A percentile compares a stretch with the other conserved stretches of the same genome.
Evolutionary conservation across 2,329 filamentous ascomycete genomes (phyloP).

Genomic region (Diplodia scrobiculata): DNA sequence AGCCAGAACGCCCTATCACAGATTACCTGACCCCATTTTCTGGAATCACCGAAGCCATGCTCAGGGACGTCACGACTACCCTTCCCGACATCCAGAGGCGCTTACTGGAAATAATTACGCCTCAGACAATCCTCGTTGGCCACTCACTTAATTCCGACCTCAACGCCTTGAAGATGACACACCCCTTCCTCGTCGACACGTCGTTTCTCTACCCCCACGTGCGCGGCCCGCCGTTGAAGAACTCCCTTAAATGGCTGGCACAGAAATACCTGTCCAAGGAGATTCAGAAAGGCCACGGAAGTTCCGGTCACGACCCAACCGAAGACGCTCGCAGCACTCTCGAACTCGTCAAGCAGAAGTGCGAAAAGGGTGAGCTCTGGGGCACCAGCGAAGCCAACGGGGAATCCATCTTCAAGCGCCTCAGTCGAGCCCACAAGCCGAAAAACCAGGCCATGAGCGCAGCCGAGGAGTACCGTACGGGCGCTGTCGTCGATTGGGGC

Average conservation of each 20-base stretch:
- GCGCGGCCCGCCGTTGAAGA: constrained; percentile 84
- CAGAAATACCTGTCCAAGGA: constrained; percentile 83
- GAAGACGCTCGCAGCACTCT: constrained; percentile 91
- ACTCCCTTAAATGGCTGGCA: constrained; percentile 83
- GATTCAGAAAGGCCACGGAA: constrained; percentile 77
- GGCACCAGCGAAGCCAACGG: constrained; percentile 75
- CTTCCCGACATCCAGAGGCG: constrained; percentile 78
- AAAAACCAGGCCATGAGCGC: constrained; percentile 41
- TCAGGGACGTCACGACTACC: constrained; percentile 79
- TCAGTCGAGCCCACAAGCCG: constrained; percentile 60
- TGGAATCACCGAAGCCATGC: constrained; percentile 84
- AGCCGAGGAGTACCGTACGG: constrained; percentile 60
- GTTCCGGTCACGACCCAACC: constrained; percentile 81
- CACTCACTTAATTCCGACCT: constrained; percentile 84
- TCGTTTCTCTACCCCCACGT: constrained; percentile 87
- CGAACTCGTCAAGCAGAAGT: constrained; percentile 92
- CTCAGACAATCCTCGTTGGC: constrained; percentile 72
- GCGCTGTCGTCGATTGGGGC: constrained; percentile 87
- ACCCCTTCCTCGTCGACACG: constrained; percentile 93
- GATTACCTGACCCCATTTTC: constrained; percentile 90
- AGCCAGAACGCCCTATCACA: constrained; percentile 81
- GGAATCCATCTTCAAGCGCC: constrained; percentile 86
- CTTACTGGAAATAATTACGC: constrained; percentile 70
- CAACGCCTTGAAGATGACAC: constrained; percentile 78
- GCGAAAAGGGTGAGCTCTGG: constrained; percentile 86